A percentile compares a stretch with the other conserved stretches of the same genome.
These are phyloP conservation scores for Nicotiana attenuata DNA, from an alignment of 257 asterid species.

Conservation along the genomic window DNA sequence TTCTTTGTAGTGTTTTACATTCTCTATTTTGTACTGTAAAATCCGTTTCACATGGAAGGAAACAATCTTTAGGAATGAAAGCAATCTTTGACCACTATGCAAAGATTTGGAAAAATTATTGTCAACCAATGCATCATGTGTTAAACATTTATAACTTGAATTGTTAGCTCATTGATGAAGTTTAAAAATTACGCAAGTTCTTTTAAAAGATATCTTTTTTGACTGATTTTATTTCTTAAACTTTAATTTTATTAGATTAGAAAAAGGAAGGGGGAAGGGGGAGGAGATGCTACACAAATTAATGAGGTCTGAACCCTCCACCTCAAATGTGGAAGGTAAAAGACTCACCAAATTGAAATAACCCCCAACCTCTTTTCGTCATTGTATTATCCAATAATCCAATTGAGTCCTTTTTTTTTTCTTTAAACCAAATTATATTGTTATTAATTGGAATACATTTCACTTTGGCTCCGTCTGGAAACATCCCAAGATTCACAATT, in stretches of 20 bases:
- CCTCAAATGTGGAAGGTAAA: too few species aligned
- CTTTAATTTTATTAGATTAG: too few species aligned
- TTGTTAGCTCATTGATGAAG: neutral
- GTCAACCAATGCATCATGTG: neutral
- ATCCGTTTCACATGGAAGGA: neutral
- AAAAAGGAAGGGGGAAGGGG: too few species aligned
- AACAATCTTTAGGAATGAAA: neutral
- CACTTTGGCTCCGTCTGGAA: neutral
- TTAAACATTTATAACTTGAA: neutral
- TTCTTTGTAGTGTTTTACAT: neutral
- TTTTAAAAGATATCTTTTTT: neutral
- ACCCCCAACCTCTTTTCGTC: neutral
- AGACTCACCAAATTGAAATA: too few species aligned
- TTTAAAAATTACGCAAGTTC: neutral
- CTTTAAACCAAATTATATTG: neutral
- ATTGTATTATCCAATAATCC: neutral
- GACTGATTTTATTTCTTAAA: too few species aligned
- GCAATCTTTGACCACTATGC: constrained; percentile 1
- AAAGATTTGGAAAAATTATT: neutral
- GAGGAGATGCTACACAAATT: too few species aligned
- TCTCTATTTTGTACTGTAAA: neutral
- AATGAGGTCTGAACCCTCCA: too few species aligned
- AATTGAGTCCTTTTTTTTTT: neutral
- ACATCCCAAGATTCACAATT: neutral
- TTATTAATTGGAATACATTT: neutral